Conservation (phyloP, 2,329 filamentous ascomycete genomes). For the Juglanconis sp. region DNA sequence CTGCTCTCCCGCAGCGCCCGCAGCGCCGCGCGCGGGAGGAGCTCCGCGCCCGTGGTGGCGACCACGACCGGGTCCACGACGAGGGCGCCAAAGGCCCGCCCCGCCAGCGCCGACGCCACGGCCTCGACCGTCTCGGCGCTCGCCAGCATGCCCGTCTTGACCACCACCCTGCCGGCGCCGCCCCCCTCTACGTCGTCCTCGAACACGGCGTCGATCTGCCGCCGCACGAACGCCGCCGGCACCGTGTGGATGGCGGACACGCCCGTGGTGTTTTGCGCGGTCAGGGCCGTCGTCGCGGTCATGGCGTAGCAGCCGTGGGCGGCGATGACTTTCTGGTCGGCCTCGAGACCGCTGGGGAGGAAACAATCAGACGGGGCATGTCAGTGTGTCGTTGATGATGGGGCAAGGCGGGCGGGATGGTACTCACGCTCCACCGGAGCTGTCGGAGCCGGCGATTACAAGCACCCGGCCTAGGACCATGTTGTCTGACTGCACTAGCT, state of each 20-base stretch:
- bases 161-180: constrained; percentile 42
- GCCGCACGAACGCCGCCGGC: constrained; percentile 73
- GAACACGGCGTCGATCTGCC: constrained; percentile 81
- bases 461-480: constrained; percentile 57
- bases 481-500: constrained; percentile 10
- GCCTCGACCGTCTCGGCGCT: constrained; percentile 66
- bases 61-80: constrained; percentile 90
- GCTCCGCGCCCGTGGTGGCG: constrained; percentile 70
- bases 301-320: constrained; percentile 93
- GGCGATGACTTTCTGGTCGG: constrained; percentile 90
- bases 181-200: constrained; percentile 71
- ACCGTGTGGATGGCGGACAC: constrained; percentile 78
- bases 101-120: constrained; percentile 60
- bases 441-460: constrained; percentile 84
- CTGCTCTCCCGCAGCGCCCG: constrained; percentile 52
- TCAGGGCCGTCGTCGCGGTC: constrained; percentile 91
- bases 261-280: constrained; percentile 89
- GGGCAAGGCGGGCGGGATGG: constrained; percentile 24
- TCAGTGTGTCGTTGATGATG: constrained; percentile 7
- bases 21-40: constrained; percentile 66
- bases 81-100: constrained; percentile 32
- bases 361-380: neutral
- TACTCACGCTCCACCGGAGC: constrained; percentile 77
- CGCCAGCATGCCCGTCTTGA: constrained; percentile 90
- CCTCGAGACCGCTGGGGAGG: constrained; percentile 74